Evolutionary conservation across 2,329 filamentous ascomycete genomes (phyloP).

Genomic region (Colletotrichum magnum): DNA sequence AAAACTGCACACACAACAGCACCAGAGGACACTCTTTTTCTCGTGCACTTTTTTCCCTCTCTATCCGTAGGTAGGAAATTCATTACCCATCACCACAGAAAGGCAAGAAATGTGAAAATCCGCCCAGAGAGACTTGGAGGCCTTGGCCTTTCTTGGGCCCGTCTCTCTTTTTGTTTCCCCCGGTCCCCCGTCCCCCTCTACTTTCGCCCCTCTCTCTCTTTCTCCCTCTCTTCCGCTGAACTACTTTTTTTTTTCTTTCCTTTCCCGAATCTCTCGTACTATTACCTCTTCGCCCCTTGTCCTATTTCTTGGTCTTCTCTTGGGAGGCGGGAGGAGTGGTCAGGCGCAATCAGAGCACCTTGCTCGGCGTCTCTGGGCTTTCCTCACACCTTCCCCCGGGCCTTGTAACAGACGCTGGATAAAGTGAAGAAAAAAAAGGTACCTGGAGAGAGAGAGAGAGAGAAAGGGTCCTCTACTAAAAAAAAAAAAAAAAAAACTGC

Average conservation of each 20-base stretch:
- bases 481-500: too few relatives aligned
- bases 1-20: neutral
- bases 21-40: neutral
- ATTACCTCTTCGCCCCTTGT: too few relatives aligned
- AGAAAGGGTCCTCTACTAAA: too few relatives aligned
- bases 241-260: neutral
- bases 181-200: neutral
- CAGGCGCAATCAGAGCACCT: conserved; percentile 26
- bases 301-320: conserved; percentile 23
- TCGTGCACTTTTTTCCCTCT: neutral
- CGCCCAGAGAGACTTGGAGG: conserved; percentile 1
- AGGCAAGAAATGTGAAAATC: neutral
- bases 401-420: neutral
- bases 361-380: conserved; percentile 36
- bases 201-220: neutral
- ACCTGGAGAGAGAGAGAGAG: neutral
- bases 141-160: conserved; percentile 10
- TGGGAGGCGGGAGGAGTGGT: conserved; percentile 18
- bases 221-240: neutral
- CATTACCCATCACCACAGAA: too few relatives aligned
- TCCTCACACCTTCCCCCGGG: conserved; percentile 3
- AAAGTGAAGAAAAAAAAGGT: neutral
- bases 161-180: neutral
- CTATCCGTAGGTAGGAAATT: too few relatives aligned
- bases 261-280: neutral